phyloP scores from a whole-genome alignment of 495 filamentous ascomycete species.

The Filosporella fistucella region DNA sequence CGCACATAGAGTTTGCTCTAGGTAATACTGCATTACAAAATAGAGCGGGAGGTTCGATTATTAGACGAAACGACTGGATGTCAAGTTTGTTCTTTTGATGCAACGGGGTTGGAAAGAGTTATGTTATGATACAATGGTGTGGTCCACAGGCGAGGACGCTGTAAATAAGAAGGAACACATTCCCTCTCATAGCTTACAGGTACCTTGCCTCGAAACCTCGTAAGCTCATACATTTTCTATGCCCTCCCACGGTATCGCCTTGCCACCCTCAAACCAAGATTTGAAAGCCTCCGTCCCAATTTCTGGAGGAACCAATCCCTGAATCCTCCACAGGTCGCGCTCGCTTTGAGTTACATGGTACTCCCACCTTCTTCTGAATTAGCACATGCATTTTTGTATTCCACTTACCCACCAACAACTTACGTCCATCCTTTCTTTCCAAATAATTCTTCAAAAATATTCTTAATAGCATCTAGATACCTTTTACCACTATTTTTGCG shows the following conservation, averaged over 20 bases:
- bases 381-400: background rate
- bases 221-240: conserved; percentile 1
- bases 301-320: conserved; percentile 11
- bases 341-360: conserved; percentile 12
- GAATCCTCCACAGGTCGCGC: conserved; percentile 11
- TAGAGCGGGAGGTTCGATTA: no score
- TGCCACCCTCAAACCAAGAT: conserved; percentile 13
- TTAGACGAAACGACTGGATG: no score
- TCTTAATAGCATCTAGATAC: conserved; percentile 13
- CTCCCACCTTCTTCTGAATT: conserved; percentile 7
- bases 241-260: conserved; percentile 9
- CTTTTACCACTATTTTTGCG: conserved; percentile 4
- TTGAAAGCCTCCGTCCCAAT: conserved; percentile 12
- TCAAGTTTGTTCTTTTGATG: no score
- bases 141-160: no score
- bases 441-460: conserved; percentile 13
- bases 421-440: conserved; percentile 16
- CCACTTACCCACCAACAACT: background rate
- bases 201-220: no score
- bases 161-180: no score
- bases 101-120: no score
- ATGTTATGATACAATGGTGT: no score
- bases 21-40: no score
- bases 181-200: no score
- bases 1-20: no score